phyloP scores from a whole-genome alignment of 352 stramenopile species.

The Hyaloperonospora brassicae region DNA sequence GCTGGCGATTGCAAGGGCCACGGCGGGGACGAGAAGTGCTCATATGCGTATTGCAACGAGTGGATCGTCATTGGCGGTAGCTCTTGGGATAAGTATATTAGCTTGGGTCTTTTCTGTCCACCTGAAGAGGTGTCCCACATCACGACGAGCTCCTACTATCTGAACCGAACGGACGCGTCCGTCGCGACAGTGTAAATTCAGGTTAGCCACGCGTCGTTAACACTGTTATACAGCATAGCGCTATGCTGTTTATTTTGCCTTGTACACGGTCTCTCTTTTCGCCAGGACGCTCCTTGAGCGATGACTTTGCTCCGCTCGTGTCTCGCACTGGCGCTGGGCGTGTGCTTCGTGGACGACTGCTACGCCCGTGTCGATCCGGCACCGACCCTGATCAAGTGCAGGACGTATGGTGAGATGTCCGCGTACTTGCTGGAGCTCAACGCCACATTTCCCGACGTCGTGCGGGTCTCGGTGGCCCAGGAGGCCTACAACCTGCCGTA shows the following conservation, averaged over 20 bases:
- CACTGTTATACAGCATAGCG: too few relatives aligned
- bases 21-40: slow-evolving; percentile 76
- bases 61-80: slow-evolving; percentile 77
- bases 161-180: slow-evolving; percentile 61
- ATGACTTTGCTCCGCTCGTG: slow-evolving; percentile 9
- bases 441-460: slow-evolving; percentile 63
- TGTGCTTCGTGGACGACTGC: slow-evolving; percentile 3
- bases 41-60: slow-evolving; percentile 56
- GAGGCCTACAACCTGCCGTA: slow-evolving; percentile 76
- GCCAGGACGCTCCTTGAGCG: neutral
- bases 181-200: slow-evolving; percentile 46
- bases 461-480: slow-evolving; percentile 75
- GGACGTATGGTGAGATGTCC: slow-evolving; percentile 63
- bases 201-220: too few relatives aligned
- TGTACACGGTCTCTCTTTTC: too few relatives aligned
- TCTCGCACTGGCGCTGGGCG: slow-evolving; percentile 9
- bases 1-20: slow-evolving; percentile 81
- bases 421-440: slow-evolving; percentile 60
- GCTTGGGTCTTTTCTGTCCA: slow-evolving; percentile 46
- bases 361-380: slow-evolving; percentile 3
- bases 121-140: slow-evolving; percentile 52
- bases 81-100: slow-evolving; percentile 58
- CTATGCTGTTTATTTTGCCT: too few relatives aligned
- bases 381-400: slow-evolving; percentile 34
- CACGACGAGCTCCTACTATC: slow-evolving; percentile 48